Evolutionary conservation across 2,329 filamentous ascomycete genomes (phyloP).

Genomic region (Ceratocystis eucalypticola): DNA sequence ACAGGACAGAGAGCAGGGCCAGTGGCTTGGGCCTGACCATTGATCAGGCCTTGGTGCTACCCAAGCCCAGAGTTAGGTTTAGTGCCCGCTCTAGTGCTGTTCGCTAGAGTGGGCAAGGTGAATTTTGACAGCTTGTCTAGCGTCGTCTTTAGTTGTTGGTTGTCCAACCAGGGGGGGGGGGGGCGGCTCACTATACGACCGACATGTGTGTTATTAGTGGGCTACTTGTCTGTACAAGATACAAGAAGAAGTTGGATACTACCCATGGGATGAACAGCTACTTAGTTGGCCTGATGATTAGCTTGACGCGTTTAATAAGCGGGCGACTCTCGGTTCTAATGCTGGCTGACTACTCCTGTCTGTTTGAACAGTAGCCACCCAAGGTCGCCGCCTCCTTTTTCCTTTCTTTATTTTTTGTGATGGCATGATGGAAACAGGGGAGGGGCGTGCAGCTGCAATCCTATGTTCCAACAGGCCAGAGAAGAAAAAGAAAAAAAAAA

Average conservation of each 20-base stretch:
- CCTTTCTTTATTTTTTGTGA: background rate
- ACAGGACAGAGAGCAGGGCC: background rate
- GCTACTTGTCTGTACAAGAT: background rate
- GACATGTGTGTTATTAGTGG: background rate
- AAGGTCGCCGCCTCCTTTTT: background rate
- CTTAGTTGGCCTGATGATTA: background rate
- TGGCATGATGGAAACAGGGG: background rate
- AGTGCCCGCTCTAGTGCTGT: constrained; percentile 7
- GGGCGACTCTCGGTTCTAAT: background rate
- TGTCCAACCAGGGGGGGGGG: background rate
- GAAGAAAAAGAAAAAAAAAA: background rate
- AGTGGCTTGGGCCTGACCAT: background rate
- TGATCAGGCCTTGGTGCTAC: background rate
- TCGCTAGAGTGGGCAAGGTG: constrained; percentile 6
- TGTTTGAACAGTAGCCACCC: too few species aligned
- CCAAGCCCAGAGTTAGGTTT: constrained; percentile 8
- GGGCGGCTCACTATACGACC: background rate
- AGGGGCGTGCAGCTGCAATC: background rate
- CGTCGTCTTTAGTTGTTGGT: background rate
- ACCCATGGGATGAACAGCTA: background rate
- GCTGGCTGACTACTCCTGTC: too few species aligned
- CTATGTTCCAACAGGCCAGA: background rate
- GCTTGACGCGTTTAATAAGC: background rate
- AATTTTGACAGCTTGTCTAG: constrained; percentile 8
- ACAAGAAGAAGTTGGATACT: background rate